Base-by-base conservation (phyloP, 345 rosid species). In the Laguncularia racemosa region DNA sequence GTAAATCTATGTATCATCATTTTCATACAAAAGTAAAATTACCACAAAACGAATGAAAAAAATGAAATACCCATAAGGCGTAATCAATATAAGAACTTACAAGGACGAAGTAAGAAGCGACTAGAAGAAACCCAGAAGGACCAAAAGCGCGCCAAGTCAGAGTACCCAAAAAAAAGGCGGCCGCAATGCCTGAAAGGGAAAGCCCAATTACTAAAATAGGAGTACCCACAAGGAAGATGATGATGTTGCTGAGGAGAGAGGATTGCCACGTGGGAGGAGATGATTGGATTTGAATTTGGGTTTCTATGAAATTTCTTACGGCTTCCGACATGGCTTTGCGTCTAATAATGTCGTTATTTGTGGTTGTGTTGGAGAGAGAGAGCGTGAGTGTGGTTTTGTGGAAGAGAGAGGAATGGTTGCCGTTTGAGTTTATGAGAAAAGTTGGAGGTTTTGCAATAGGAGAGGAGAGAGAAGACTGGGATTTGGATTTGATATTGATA, bases 141-240 rank as follows among this genome's bases (percentile, higher is more conserved):
- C 90, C 90, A 60, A 87, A 93, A 56, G 99, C 96, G 20, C 99
- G 86, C 99, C 99, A 93, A 57, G 95, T 87, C 62, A 93, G 85
- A 62, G 89, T 83, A 6, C 92, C 97, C 51, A 93, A 80, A 74
- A 89, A 65, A 67, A 87, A 93, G 1, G 99, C 99, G 14, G 97
- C 95, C 19, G 64, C 66, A 64, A 89, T 86, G 19, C 99, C 99
- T 6, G 88, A 68, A 20, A 72, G 55, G 0, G 99, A 89, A 16
- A 93, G 86, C 12, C 99, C 99, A 14, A 91, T 50, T 11, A 89
- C 72, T 44, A 93, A 71, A 70, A 93, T 63, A 14, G 99, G 96
- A 7, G 95, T 76, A 0, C 97, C 97, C 38, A 75, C 60, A 61
- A 76, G 55, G 74, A 93, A 93, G 59, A 93, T 89, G 55, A 84